Conservation (phyloP, 345 rosid species). For the Lumnitzera racemosa region DNA sequence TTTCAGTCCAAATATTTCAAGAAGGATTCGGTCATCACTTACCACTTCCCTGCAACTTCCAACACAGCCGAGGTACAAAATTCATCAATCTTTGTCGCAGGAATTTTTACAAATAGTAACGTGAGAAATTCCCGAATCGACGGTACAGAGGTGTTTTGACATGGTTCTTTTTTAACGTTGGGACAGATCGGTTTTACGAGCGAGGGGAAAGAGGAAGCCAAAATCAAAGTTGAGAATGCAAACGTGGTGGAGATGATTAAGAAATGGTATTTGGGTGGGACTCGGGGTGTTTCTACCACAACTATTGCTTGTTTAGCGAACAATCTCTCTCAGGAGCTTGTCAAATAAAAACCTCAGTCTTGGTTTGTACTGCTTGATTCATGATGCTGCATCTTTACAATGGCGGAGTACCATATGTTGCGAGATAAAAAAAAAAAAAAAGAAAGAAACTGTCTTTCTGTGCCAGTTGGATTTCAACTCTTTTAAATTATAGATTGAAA, state of each 20-base stretch:
- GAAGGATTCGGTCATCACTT: conserved; percentile 60
- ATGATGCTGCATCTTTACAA: too few relatives aligned
- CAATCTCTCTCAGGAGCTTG: conserved; percentile 36
- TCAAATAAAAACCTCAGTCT: conserved; percentile 19
- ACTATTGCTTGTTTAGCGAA: conserved; percentile 57
- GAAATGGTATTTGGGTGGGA: conserved; percentile 86
- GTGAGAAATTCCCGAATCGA: background rate
- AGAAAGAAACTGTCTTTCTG: too few relatives aligned
- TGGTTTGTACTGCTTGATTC: too few relatives aligned
- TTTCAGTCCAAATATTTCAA: conserved; percentile 88
- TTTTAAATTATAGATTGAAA: too few relatives aligned
- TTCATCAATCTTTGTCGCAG: background rate
- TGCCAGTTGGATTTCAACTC: too few relatives aligned
- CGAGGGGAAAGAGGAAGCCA: conserved; percentile 66
- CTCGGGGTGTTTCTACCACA: conserved; percentile 60
- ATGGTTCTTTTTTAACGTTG: background rate
- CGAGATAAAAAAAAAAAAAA: too few relatives aligned
- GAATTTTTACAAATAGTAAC: background rate
- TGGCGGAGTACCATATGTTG: too few relatives aligned
- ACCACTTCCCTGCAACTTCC: conserved; percentile 51
- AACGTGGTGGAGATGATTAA: conserved; percentile 78
- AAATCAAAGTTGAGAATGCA: conserved; percentile 50
- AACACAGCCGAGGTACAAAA: conserved; percentile 42
- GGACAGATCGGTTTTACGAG: conserved; percentile 45
- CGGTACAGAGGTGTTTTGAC: too few relatives aligned